These are phyloP conservation scores for Lentinula raphanica DNA, from an alignment of 768 basidiomycete genomes.

Conservation along the genomic window DNA sequence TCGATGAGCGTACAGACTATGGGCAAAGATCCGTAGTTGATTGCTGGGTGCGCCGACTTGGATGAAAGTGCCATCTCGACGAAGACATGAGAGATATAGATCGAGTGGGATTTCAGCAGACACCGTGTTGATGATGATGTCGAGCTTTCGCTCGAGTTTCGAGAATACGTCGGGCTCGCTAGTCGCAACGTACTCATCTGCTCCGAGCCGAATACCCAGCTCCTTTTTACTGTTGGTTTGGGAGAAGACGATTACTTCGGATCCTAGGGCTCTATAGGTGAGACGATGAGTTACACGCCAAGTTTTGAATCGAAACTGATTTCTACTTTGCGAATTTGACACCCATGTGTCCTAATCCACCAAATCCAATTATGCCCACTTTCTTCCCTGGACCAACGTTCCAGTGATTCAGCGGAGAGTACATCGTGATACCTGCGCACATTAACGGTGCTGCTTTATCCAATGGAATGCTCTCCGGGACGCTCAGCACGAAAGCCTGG, in stretches of 20 bases:
- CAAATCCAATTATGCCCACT: slow-evolving; percentile 63
- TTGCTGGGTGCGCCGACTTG: not conserved
- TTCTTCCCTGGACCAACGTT: slow-evolving; percentile 52
- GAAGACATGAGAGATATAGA: not conserved
- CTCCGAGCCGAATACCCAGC: slow-evolving; percentile 45
- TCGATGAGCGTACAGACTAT: not conserved
- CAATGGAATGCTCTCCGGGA: slow-evolving; percentile 49
- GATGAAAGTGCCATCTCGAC: not conserved
- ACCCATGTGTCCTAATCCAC: slow-evolving; percentile 39
- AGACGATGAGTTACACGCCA: slow-evolving; percentile 22
- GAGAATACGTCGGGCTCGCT: slow-evolving; percentile 29
- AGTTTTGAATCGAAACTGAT: not conserved
- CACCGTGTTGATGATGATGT: slow-evolving; percentile 29
- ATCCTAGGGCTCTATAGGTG: slow-evolving; percentile 41
- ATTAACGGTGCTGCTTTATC: slow-evolving; percentile 58
- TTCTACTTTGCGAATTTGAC: not conserved
- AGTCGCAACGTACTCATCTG: slow-evolving; percentile 37
- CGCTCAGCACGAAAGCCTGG: slow-evolving; percentile 53
- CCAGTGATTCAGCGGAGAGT: slow-evolving; percentile 50
- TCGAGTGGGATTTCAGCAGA: slow-evolving; percentile 12
- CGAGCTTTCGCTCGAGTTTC: slow-evolving; percentile 26
- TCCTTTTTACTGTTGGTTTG: slow-evolving; percentile 39
- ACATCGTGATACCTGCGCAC: slow-evolving; percentile 59
- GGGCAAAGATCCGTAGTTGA: not conserved
- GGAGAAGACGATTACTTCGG: slow-evolving; percentile 45